phyloP scores from a whole-genome alignment of 495 filamentous ascomycete species.

The Neurospora sp. region DNA sequence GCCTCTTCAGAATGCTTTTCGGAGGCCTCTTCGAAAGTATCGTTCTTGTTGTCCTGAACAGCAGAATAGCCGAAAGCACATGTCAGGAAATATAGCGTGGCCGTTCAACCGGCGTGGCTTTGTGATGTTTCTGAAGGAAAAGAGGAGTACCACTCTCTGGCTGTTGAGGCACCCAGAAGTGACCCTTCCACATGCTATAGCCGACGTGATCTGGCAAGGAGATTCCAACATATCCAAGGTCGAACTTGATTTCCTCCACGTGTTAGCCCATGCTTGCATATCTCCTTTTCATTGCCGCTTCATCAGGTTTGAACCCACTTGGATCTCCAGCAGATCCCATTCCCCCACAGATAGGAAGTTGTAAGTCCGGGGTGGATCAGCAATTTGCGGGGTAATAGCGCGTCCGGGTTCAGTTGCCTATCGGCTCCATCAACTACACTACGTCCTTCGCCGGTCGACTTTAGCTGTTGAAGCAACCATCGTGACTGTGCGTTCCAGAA shows the following conservation, averaged over 20 bases:
- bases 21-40: background rate
- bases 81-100: background rate
- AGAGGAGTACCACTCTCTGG: constrained; percentile 18
- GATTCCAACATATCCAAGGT: background rate
- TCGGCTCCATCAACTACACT: background rate
- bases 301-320: background rate
- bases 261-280: background rate
- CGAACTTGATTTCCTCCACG: background rate
- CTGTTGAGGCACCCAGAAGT: constrained; percentile 29
- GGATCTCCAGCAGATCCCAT: background rate
- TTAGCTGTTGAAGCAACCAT: background rate
- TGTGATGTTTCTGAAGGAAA: background rate
- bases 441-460: background rate
- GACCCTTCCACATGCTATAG: background rate
- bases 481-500: background rate
- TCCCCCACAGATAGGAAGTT: background rate
- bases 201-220: background rate
- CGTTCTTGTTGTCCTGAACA: background rate
- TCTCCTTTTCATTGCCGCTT: background rate
- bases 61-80: background rate
- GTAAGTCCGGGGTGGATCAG: background rate
- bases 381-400: background rate
- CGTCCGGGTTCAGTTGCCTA: background rate
- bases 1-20: background rate
- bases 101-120: background rate